phyloP scores from a whole-genome alignment of 2,329 filamentous ascomycete species.

The Zasmidium angulare region DNA sequence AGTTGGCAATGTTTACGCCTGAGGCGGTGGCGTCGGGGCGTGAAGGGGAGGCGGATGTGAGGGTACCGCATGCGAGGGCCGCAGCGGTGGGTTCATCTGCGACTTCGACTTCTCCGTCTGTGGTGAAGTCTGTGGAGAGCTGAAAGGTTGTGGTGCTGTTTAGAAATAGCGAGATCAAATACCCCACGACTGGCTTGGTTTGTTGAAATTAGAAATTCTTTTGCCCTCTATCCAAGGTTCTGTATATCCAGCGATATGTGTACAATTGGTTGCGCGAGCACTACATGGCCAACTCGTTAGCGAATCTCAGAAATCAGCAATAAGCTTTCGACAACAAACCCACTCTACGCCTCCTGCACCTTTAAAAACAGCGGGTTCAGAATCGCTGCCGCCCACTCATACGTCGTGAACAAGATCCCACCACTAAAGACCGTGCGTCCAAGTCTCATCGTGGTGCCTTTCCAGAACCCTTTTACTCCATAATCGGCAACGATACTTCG shows the following conservation, averaged over 20 bases:
- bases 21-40: not conserved
- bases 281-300: too few species aligned
- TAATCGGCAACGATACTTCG: constrained; percentile 56
- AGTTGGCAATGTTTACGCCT: not conserved
- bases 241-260: not conserved
- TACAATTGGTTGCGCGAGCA: not conserved
- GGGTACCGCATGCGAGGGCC: not conserved
- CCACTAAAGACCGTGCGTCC: constrained; percentile 64
- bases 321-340: too few species aligned
- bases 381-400: constrained; percentile 57
- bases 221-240: not conserved
- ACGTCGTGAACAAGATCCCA: constrained; percentile 65
- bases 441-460: constrained; percentile 66
- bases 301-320: too few species aligned
- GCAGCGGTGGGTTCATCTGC: not conserved
- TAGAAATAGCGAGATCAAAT: too few species aligned
- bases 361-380: constrained; percentile 40
- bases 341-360: not conserved
- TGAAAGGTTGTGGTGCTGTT: too few species aligned
- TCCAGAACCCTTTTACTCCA: constrained; percentile 64
- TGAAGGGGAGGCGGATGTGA: not conserved
- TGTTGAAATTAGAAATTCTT: not conserved
- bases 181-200: too few species aligned
- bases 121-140: not conserved
- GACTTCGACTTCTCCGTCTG: not conserved